Evolutionary conservation across 148 eudicot species (phyloP).

Genomic region (Silene latifolia): DNA sequence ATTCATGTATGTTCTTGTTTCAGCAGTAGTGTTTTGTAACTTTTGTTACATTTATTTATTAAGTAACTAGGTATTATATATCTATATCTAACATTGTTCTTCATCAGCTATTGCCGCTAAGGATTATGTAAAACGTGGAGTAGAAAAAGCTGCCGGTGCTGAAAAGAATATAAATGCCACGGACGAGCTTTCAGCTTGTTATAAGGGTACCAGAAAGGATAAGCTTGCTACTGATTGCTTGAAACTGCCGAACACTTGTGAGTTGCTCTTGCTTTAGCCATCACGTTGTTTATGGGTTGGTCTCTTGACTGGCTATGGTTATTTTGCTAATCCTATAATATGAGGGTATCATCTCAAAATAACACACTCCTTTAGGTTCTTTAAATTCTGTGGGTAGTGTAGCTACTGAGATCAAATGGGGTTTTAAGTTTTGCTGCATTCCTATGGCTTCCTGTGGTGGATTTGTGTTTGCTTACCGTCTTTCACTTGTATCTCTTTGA

Average conservation of each 20-base stretch:
- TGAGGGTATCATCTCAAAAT: not conserved
- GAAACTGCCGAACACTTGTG: slow-evolving; percentile 35
- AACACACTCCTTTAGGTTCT: not conserved
- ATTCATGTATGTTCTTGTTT: slow-evolving; percentile 36
- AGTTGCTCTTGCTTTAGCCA: slow-evolving; percentile 16
- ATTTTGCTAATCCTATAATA: not conserved
- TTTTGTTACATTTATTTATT: not conserved
- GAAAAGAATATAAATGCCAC: slow-evolving; percentile 22
- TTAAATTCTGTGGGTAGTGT: too few species aligned
- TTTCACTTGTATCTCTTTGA: not conserved
- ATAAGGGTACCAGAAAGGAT: slow-evolving; percentile 23
- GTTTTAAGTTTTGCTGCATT: not conserved
- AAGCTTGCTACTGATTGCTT: slow-evolving; percentile 13
- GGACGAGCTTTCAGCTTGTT: slow-evolving; percentile 28
- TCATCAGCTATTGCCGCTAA: slow-evolving; percentile 22
- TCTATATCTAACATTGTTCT: not conserved
- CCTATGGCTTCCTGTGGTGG: not conserved
- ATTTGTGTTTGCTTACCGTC: not conserved
- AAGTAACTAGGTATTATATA: not conserved
- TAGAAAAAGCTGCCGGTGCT: slow-evolving; percentile 17
- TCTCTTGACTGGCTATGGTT: not conserved
- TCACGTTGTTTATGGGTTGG: not conserved
- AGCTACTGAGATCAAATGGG: not conserved
- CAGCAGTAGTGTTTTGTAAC: slow-evolving; percentile 10
- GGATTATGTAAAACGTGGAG: slow-evolving; percentile 25